Evolutionary conservation across 805 yeast species (phyloP).

Genomic region (Yarrowia sp.): DNA sequence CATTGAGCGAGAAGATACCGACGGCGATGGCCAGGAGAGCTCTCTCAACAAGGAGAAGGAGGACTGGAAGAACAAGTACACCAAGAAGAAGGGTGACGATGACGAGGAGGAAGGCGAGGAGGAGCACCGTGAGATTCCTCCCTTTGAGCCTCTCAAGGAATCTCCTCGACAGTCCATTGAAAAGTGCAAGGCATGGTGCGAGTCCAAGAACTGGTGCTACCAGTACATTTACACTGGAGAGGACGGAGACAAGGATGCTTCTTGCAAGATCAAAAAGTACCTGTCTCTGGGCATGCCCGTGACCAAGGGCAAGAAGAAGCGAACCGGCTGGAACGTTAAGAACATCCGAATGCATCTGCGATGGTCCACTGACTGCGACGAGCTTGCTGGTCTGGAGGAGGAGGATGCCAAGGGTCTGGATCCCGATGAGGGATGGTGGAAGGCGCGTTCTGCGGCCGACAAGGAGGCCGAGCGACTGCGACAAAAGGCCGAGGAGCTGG

Average conservation of each 20-base stretch:
- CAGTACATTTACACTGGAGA: slow-evolving; percentile 26
- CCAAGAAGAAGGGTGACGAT: neutral
- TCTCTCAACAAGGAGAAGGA: slow-evolving; percentile 23
- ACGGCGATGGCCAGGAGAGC: slow-evolving; percentile 23
- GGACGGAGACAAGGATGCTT: slow-evolving; percentile 14
- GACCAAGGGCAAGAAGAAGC: slow-evolving; percentile 8
- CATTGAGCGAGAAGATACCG: slow-evolving; percentile 30
- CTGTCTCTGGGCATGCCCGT: slow-evolving; percentile 16
- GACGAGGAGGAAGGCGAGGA: neutral
- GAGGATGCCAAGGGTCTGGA: slow-evolving; percentile 7
- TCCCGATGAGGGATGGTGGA: slow-evolving; percentile 39
- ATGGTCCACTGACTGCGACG: slow-evolving; percentile 14
- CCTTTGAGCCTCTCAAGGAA: slow-evolving; percentile 1
- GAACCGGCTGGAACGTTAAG: slow-evolving; percentile 20
- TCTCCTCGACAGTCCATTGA: slow-evolving; percentile 17
- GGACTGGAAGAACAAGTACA: slow-evolving; percentile 19
- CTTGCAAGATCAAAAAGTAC: slow-evolving; percentile 21
- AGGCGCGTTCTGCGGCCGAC: neutral
- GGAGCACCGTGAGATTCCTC: neutral
- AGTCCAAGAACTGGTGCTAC: slow-evolving; percentile 28
- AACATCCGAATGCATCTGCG: slow-evolving; percentile 29
- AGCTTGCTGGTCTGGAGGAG: slow-evolving; percentile 9
- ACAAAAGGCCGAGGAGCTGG: slow-evolving; percentile 6
- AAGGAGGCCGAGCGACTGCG: slow-evolving; percentile 13
- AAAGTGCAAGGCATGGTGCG: slow-evolving; percentile 27